Base-by-base conservation (phyloP, 2,329 filamentous ascomycete genomes). In the Calcarisporium arbuscula region DNA sequence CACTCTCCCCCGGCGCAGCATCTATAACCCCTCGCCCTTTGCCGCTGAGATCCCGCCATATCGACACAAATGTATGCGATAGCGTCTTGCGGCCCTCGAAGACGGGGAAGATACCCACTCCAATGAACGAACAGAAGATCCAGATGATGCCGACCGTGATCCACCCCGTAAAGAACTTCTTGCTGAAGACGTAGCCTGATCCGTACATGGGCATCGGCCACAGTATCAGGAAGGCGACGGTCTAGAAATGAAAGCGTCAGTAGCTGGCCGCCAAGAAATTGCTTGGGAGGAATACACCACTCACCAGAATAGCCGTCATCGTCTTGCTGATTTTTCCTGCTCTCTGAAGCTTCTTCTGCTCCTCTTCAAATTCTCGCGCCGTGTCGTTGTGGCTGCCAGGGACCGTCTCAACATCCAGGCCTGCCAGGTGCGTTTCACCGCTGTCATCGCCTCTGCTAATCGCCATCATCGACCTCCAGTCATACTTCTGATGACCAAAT, bases 131-230 rank as follows among this genome's bases (percentile, higher is more conserved):
- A 48, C 74, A 77, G 50, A 85, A 83, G 35, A 87, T 62, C 83
- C 83, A 88, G 3, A 84, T 58, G 19, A 88, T 81, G 1, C 79
- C 80, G 1, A 83, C 74, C 3, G 74, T 65, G 8, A 85, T 72
- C 82, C 82, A 86, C 8, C 81, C 82, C 0, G 80, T 82, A 54
- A 87, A 88, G 64, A 87, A 88, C 1, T 43, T 19, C 31, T 59
- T 59, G 12, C 54, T 57, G 23, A 61, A 61, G 35, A 95, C 73
- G 54, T 95, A 95, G 1, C 74, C 74, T 0, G 72, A 71, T 9
- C 86, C 88, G 52, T 92, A 95, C 77, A 95, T 80, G 2, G 88
- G 88, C 73, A 95, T 90, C 0, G 89, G 88, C 87, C 88, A 95
- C 12, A 95, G 72, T 3, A 95, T 69, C 0, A 95, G 65, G 36